phyloP scores from a whole-genome alignment of 345 rosid genomes.

The Streptanthus diversifolius region DNA sequence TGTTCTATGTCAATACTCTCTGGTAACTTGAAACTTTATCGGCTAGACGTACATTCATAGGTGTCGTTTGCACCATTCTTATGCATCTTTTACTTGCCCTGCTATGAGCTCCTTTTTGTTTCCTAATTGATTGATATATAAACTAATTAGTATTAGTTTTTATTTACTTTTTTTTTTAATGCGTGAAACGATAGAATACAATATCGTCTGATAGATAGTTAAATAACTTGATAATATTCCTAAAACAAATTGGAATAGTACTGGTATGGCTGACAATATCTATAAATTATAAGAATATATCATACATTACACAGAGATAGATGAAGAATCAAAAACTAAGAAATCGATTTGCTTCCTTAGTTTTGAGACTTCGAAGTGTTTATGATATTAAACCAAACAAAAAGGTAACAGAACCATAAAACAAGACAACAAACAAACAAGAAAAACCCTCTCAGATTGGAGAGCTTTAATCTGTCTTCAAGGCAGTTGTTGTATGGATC shows the following conservation, averaged over 20 bases:
- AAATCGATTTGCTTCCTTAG: conserved; percentile 11
- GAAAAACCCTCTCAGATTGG: conserved; percentile 9
- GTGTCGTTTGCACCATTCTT: conserved; percentile 34
- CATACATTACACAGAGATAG: background rate
- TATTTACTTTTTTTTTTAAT: background rate
- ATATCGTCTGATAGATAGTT: background rate
- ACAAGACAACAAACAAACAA: conserved; percentile 11
- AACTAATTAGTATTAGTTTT: background rate
- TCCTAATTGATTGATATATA: background rate
- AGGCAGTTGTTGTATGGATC: conserved; percentile 38
- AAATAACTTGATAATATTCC: background rate
- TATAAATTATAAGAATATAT: background rate
- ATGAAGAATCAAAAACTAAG: conserved; percentile 8
- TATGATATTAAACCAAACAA: background rate
- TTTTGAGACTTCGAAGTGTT: background rate
- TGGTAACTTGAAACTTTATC: background rate
- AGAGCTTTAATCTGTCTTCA: conserved; percentile 15
- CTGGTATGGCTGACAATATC: background rate
- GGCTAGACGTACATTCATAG: conserved; percentile 25
- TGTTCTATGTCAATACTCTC: background rate
- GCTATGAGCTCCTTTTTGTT: conserved; percentile 26
- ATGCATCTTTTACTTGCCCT: conserved; percentile 30
- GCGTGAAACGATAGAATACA: conserved; percentile 19
- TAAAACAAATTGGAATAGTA: background rate
- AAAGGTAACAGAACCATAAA: background rate